phyloP scores from a whole-genome alignment of 441 rosid species.

The Flueggea neowawraea region DNA sequence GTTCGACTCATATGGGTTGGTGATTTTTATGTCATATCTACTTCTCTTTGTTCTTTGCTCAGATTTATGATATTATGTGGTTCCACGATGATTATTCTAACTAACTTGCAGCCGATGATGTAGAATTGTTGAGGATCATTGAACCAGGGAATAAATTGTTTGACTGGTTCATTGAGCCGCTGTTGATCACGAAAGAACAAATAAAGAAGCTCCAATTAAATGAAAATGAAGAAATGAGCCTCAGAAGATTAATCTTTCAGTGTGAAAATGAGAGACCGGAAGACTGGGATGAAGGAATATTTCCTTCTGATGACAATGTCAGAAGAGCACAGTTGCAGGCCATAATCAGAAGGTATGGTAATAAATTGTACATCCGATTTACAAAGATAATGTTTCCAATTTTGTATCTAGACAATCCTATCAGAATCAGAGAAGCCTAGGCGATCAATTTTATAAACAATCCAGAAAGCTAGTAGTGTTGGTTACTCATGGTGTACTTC shows the following conservation, averaged over 20 bases:
- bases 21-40: constrained; percentile 51
- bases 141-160: constrained; percentile 63
- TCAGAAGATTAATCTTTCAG: constrained; percentile 45
- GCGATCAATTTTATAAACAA: not conserved
- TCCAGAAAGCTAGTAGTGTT: not conserved
- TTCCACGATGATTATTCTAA: constrained; percentile 9
- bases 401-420: not conserved
- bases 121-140: constrained; percentile 55
- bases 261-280: constrained; percentile 54
- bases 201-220: constrained; percentile 52
- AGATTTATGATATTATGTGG: not conserved
- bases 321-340: constrained; percentile 88
- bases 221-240: constrained; percentile 54
- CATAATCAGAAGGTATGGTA: constrained; percentile 60
- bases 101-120: constrained; percentile 46
- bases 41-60: not conserved
- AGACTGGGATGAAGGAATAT: constrained; percentile 61
- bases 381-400: not conserved
- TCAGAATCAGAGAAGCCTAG: too few species aligned
- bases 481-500: too few species aligned
- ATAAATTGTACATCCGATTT: not conserved
- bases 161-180: constrained; percentile 66
- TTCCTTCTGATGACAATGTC: constrained; percentile 52
- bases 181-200: constrained; percentile 77
- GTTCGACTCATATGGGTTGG: constrained; percentile 57